Conservation (phyloP, 73 alveolate genomes). For the Stentor coeruleus region DNA sequence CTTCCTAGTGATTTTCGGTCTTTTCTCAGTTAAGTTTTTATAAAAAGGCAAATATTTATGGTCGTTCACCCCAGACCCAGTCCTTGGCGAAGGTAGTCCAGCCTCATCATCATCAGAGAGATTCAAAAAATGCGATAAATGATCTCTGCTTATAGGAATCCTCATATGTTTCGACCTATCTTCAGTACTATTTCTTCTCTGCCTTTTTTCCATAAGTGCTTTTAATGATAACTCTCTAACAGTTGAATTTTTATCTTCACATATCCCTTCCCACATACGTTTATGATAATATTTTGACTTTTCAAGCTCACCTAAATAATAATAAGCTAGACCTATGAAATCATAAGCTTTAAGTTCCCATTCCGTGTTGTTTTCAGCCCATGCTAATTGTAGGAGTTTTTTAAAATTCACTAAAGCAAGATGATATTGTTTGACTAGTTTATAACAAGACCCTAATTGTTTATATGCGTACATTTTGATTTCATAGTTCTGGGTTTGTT, state of each 20-base stretch:
- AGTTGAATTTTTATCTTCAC: constrained; percentile 42
- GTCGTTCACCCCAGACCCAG: not conserved
- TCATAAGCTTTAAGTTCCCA: constrained; percentile 53
- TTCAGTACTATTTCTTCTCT: not conserved
- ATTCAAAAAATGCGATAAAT: not conserved
- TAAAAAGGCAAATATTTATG: not conserved
- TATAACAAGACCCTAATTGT: constrained; percentile 40
- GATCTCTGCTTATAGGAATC: not conserved
- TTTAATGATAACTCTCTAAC: constrained; percentile 30
- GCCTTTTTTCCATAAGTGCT: not conserved
- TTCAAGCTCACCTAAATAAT: constrained; percentile 48
- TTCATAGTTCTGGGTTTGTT: constrained; percentile 27
- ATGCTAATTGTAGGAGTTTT: constrained; percentile 41
- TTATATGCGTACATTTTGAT: constrained; percentile 40
- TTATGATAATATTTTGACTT: constrained; percentile 53
- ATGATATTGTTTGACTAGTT: constrained; percentile 36
- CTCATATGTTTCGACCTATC: not conserved
- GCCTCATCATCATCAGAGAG: constrained; percentile 13
- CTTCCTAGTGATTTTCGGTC: not conserved
- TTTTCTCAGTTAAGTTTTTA: not conserved
- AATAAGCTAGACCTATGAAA: constrained; percentile 40
- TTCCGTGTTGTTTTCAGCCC: constrained; percentile 39
- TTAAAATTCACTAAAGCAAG: constrained; percentile 44
- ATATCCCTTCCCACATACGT: constrained; percentile 47
- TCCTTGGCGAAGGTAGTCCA: constrained; percentile 24